phyloP scores from a whole-genome alignment of 2,329 filamentous ascomycete species.

The Cucurbitaria berberidis region DNA sequence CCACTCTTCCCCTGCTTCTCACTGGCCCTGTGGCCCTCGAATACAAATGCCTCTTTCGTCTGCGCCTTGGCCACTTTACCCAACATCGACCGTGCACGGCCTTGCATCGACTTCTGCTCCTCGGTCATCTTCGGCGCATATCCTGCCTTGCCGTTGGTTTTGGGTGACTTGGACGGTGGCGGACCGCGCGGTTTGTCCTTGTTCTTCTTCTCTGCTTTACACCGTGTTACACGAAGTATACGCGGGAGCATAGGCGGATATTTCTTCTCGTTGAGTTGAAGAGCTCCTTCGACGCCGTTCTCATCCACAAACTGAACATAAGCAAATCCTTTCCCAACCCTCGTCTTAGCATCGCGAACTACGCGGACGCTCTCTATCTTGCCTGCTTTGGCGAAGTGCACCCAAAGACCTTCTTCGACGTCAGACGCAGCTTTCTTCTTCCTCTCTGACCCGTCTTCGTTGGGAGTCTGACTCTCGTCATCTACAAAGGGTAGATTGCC shows the following conservation, averaged over 20 bases:
- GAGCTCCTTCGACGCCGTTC: slow-evolving; percentile 88
- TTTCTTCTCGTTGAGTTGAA: slow-evolving; percentile 87
- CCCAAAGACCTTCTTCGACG: slow-evolving; percentile 91
- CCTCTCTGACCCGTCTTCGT: slow-evolving; percentile 67
- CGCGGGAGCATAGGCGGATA: slow-evolving; percentile 95
- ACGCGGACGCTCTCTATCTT: slow-evolving; percentile 93
- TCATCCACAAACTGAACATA: slow-evolving; percentile 94
- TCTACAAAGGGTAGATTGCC: slow-evolving; percentile 97
- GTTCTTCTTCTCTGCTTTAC: slow-evolving; percentile 66
- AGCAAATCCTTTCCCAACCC: slow-evolving; percentile 95
- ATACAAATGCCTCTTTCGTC: slow-evolving; percentile 74
- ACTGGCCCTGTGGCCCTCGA: slow-evolving; percentile 79
- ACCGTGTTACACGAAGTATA: slow-evolving; percentile 81
- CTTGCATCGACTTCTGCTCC: slow-evolving; percentile 72
- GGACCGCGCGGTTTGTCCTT: slow-evolving; percentile 43
- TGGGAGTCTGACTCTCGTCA: slow-evolving; percentile 75
- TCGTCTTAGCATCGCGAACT: slow-evolving; percentile 84
- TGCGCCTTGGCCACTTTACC: slow-evolving; percentile 71
- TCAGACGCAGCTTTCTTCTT: slow-evolving; percentile 80
- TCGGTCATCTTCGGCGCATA: slow-evolving; percentile 75
- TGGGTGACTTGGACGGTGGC: slow-evolving; percentile 32
- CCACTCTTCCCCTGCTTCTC: slow-evolving; percentile 69
- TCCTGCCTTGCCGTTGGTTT: slow-evolving; percentile 49
- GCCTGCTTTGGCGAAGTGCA: slow-evolving; percentile 76
- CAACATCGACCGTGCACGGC: slow-evolving; percentile 76